phyloP scores from a whole-genome alignment of 2,329 filamentous ascomycete species.

The Neoscytalidium dimidiatum region DNA sequence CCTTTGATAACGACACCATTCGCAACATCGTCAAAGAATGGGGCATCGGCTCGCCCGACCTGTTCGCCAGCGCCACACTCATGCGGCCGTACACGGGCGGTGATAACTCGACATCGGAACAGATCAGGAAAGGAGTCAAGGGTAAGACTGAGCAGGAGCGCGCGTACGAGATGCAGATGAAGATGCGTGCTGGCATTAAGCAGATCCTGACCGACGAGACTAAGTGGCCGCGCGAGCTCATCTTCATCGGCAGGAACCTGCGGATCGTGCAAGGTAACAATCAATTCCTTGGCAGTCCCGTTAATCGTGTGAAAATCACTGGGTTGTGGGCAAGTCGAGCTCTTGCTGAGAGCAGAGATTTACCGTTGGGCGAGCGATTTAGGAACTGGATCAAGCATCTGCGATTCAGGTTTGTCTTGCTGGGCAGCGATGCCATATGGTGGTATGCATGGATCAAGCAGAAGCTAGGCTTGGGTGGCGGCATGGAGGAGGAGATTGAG shows the following conservation, averaged over 20 bases:
- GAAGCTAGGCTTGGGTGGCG: conserved; percentile 71
- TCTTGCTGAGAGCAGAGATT: conserved; percentile 71
- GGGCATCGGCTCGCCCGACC: conserved; percentile 86
- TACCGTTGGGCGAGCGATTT: conserved; percentile 63
- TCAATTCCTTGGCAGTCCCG: conserved; percentile 83
- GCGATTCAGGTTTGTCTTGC: conserved; percentile 76
- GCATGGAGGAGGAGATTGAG: conserved; percentile 95
- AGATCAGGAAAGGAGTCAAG: conserved; percentile 55
- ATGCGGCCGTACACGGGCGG: conserved; percentile 90
- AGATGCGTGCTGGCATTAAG: conserved; percentile 71
- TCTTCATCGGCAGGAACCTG: conserved; percentile 90
- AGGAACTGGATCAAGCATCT: conserved; percentile 74
- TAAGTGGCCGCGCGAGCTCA: conserved; percentile 85
- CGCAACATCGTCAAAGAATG: conserved; percentile 71
- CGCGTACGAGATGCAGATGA: conserved; percentile 79
- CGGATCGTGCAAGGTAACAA: conserved; percentile 93
- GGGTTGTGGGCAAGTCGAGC: conserved; percentile 85
- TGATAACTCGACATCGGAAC: conserved; percentile 64
- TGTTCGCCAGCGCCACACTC: conserved; percentile 88
- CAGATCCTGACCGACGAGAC: conserved; percentile 81
- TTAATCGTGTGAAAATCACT: conserved; percentile 92
- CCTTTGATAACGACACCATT: conserved; percentile 86
- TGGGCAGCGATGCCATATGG: conserved; percentile 78
- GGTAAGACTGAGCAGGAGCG: conserved; percentile 58
- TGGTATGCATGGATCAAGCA: conserved; percentile 79